Percentiles rank a stretch among this genome's conserved stretches.
These are phyloP conservation scores for Globisporangium carolinianum DNA, from an alignment of 352 stramenopile genomes.

Conservation along the genomic window DNA sequence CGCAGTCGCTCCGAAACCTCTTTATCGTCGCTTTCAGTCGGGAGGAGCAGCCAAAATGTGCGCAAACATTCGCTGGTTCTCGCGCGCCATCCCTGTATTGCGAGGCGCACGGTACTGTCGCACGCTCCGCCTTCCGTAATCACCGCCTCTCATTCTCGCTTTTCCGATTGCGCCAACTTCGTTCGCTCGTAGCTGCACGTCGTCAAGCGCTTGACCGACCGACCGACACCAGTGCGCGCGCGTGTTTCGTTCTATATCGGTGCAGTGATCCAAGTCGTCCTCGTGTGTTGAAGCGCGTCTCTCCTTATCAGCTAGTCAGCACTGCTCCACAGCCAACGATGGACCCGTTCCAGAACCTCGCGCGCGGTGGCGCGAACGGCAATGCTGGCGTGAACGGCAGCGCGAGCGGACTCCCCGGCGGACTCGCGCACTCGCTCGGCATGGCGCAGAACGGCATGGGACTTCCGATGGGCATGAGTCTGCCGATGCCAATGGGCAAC, in stretches of 20 bases:
- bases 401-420: slow-evolving; percentile 17
- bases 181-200: not conserved
- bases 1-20: no score
- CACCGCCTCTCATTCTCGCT: no score
- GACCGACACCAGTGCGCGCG: not conserved
- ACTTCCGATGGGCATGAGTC: slow-evolving; percentile 10
- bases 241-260: not conserved
- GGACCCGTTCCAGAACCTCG: slow-evolving; percentile 75
- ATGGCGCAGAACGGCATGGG: slow-evolving; percentile 35
- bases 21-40: no score
- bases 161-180: no score
- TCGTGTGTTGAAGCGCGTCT: slow-evolving; percentile 4
- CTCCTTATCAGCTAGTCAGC: not conserved
- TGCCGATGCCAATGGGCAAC: slow-evolving; percentile 42
- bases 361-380: slow-evolving; percentile 27
- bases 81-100: no score
- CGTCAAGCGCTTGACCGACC: not conserved
- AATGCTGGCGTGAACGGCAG: slow-evolving; percentile 5
- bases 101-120: no score
- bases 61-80: no score
- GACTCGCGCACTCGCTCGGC: slow-evolving; percentile 32
- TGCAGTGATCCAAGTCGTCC: not conserved
- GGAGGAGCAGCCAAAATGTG: no score
- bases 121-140: no score
- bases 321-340: slow-evolving; percentile 19